Conservation (phyloP, 768 basidiomycete species). For the Chiua virens region DNA sequence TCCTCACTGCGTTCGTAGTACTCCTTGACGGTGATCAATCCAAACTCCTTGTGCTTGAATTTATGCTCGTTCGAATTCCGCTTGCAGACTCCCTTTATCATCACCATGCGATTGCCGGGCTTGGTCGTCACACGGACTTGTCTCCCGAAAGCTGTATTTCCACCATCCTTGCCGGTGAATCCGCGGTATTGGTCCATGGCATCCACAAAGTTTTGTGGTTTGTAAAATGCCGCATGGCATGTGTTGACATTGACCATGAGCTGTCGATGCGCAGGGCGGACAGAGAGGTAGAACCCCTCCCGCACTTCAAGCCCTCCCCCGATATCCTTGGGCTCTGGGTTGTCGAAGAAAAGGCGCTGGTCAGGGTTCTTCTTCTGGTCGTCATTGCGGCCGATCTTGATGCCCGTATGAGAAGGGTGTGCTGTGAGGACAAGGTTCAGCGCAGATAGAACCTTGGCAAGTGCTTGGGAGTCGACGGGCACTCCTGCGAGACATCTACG, state of each 20-base stretch:
- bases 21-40: conserved; percentile 41
- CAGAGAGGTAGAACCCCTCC: conserved; percentile 48
- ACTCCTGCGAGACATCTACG: conserved; percentile 57
- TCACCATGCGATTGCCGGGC: conserved; percentile 63
- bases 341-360: conserved; percentile 41
- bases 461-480: conserved; percentile 54
- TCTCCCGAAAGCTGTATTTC: conserved; percentile 53
- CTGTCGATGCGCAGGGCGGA: conserved; percentile 41
- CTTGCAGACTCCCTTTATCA: conserved; percentile 57
- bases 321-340: conserved; percentile 34
- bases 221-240: conserved; percentile 51
- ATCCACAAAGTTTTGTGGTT: conserved; percentile 40
- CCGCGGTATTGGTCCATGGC: conserved; percentile 40
- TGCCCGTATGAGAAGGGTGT: conserved; percentile 39
- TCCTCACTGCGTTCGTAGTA: conserved; percentile 45
- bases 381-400: conserved; percentile 49
- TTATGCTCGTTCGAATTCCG: conserved; percentile 37
- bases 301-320: conserved; percentile 55
- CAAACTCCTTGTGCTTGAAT: conserved; percentile 38
- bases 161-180: conserved; percentile 45
- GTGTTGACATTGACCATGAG: conserved; percentile 55
- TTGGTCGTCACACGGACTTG: conserved; percentile 64
- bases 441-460: conserved; percentile 47
- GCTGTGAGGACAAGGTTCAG: conserved; percentile 48
- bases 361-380: conserved; percentile 28